Evolutionary conservation across 2,329 filamentous ascomycete genomes (phyloP), one percentile per base, ranked within the genome.

Genomic region (Cladosporium sp.): DNA sequence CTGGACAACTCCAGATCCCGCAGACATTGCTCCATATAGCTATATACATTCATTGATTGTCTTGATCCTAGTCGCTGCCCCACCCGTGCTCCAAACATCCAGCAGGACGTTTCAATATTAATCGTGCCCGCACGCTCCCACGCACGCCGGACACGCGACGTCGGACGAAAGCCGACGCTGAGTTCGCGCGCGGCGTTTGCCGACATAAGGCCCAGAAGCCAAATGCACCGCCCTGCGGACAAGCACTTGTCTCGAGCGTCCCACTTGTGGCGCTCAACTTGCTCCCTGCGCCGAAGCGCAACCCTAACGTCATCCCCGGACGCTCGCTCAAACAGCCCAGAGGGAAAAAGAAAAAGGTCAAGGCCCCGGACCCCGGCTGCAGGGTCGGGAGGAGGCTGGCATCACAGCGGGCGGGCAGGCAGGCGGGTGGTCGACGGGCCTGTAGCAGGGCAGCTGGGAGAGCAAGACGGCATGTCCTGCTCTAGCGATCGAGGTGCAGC

Each of bases 271-370:
- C 48, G 48, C 48, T 43, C 48, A 37, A 50, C 19, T 37, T 32
- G 13, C 14, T 11, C 44, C 22, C 37, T 46, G 46, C 45, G 41
- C 35, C 31, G 40, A 31, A 22, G 40, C 46, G 46, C 28, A 37
- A 49, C 46, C 37, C 37, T 49, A 49, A 49, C 28, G 38, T 46
- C 46, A 43, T 43, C 48, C 40, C 48, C 40, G 43, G 48, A 50
- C 33, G 48, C 40, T 32, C 48, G 41, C 16, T 43, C 16, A 9
- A 37, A 50, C 43, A n/a, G 22, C 22, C 22, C 22, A 28, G 5
- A 28, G 22, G 22, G 4, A 16, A 43, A 35, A 37, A 50, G 43
- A 43, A 43, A 35, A 43, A 43, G 43, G 40, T 43, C 22, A 40
- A 43, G 46, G 48, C 40, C 48, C 31, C 43, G 48, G 32, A 50